Conservation (phyloP, 495 filamentous ascomycete genomes). For the Aspergillus mulundensis region DNA sequence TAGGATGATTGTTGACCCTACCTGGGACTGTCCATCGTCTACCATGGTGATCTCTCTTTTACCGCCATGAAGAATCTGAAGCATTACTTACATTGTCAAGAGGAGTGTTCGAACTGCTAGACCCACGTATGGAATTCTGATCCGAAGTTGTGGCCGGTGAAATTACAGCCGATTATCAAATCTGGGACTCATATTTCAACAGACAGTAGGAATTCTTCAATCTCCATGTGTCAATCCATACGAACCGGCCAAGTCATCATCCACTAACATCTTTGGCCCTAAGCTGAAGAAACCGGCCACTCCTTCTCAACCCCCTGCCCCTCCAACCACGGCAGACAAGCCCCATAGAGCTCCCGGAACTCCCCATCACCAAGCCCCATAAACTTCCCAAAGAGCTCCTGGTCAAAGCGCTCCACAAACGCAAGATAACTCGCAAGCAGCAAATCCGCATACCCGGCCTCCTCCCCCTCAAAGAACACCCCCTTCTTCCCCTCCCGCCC, state of each 20-base stretch:
- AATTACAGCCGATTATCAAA: too few species aligned
- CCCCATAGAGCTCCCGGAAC: slow-evolving; percentile 22
- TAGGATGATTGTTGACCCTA: too few species aligned
- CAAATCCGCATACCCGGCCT: slow-evolving; percentile 26
- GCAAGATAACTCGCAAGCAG: slow-evolving; percentile 17
- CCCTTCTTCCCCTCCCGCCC: slow-evolving; percentile 26
- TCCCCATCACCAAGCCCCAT: slow-evolving; percentile 23
- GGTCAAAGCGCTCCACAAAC: slow-evolving; percentile 23
- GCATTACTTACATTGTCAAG: too few species aligned
- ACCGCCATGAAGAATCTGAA: too few species aligned
- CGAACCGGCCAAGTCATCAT: neutral
- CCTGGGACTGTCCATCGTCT: too few species aligned
- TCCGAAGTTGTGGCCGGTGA: too few species aligned
- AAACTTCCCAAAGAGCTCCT: slow-evolving; percentile 19
- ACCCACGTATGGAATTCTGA: too few species aligned
- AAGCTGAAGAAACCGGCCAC: slow-evolving; percentile 18
- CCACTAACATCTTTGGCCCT: neutral
- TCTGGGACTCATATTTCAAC: too few species aligned
- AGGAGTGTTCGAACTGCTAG: too few species aligned
- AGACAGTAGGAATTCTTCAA: too few species aligned
- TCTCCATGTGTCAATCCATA: too few species aligned
- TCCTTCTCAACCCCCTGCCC: slow-evolving; percentile 33
- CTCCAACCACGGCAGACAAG: slow-evolving; percentile 29
- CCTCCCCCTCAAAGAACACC: slow-evolving; percentile 30
- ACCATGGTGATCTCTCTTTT: too few species aligned